Evolutionary conservation across 805 yeast species (phyloP).

Genomic region (Teunomyces atbi): DNA sequence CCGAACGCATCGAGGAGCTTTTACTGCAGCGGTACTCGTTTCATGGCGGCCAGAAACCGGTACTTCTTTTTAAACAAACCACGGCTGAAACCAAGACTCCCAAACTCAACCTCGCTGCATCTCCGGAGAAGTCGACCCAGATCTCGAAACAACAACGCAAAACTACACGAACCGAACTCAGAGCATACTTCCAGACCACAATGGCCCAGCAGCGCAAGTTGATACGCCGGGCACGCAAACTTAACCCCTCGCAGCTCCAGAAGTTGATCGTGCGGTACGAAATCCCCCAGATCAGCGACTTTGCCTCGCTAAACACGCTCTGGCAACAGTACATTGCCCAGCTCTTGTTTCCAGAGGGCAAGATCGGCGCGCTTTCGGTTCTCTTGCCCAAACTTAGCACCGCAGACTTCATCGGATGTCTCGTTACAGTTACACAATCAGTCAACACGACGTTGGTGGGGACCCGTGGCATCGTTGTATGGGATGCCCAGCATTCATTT

Average conservation of each 20-base stretch:
- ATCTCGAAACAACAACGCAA: constrained; percentile 17
- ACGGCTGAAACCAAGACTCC: constrained; percentile 6
- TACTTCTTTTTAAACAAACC: constrained; percentile 22
- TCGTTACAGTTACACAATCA: constrained; percentile 56
- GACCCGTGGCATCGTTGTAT: constrained; percentile 68
- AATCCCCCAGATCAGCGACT: constrained; percentile 48
- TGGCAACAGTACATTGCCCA: constrained; percentile 74
- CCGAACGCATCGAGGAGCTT: constrained; percentile 37
- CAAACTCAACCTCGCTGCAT: neutral
- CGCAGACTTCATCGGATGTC: constrained; percentile 83
- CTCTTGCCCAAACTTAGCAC: constrained; percentile 60
- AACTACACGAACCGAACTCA: constrained; percentile 42
- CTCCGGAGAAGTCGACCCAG: constrained; percentile 15
- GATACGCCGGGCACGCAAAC: constrained; percentile 20
- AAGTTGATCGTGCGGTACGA: constrained; percentile 25
- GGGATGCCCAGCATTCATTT: constrained; percentile 79
- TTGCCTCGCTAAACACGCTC: constrained; percentile 53
- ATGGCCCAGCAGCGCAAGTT: constrained; percentile 39
- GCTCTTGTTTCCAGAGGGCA: constrained; percentile 41
- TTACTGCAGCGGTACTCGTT: constrained; percentile 46
- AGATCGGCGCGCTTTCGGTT: constrained; percentile 24
- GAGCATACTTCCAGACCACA: constrained; percentile 37
- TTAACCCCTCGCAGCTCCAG: constrained; percentile 20
- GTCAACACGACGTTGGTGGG: constrained; percentile 59
- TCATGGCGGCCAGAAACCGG: constrained; percentile 47